These are phyloP conservation scores for Eimeria zaria DNA, from an alignment of 169 alveolate genomes.

Conservation along the genomic window DNA sequence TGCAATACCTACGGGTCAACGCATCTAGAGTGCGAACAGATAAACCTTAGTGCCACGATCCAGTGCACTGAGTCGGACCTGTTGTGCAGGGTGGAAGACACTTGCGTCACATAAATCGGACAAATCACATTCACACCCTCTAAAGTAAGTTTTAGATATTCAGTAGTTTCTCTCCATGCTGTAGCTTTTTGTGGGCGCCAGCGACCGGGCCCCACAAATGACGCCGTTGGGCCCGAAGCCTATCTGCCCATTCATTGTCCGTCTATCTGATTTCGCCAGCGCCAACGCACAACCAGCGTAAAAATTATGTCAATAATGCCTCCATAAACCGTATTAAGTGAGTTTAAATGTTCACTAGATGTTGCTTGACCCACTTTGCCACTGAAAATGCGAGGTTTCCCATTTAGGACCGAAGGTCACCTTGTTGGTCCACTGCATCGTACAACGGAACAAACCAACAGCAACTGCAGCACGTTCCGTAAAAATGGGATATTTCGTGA, in stretches of 20 bases:
- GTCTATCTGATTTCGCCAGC: constrained; percentile 5
- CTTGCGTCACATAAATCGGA: too few species aligned
- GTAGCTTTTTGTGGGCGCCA: neutral
- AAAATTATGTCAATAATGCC: neutral
- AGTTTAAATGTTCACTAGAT: neutral
- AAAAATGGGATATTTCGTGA: neutral
- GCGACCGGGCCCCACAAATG: constrained; percentile 37
- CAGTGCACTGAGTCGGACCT: constrained; percentile 31
- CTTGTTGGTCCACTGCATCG: neutral
- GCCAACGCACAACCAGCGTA: neutral
- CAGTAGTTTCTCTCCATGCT: neutral
- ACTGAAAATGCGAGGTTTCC: neutral
- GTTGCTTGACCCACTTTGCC: neutral
- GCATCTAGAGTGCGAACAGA: neutral
- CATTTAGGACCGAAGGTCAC: neutral
- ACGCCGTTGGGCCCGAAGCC: constrained; percentile 27
- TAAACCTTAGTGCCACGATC: neutral
- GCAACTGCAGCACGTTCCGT: too few species aligned
- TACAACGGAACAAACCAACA: too few species aligned
- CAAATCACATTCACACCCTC: neutral
- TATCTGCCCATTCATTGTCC: neutral
- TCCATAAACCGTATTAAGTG: neutral
- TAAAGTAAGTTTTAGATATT: neutral
- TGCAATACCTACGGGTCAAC: neutral
- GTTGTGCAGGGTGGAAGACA: neutral